Evolutionary conservation across 2,329 filamentous ascomycete species (phyloP).

Genomic region (Aureobasidium lini): DNA sequence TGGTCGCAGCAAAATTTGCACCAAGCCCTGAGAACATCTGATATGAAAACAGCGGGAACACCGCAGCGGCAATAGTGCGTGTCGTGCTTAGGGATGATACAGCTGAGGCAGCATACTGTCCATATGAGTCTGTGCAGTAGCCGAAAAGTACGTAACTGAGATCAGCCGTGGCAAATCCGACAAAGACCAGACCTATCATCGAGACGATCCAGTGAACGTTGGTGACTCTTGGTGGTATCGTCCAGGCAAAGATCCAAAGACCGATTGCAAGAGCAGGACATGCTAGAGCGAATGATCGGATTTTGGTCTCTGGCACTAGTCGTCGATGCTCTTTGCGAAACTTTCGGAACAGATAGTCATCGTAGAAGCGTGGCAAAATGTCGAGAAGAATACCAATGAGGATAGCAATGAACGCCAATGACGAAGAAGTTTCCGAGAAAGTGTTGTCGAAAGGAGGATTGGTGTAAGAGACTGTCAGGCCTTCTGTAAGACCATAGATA

Average conservation of each 20-base stretch:
- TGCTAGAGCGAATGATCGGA: constrained; percentile 35
- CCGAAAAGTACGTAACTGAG: constrained; percentile 32
- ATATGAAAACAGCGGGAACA: constrained; percentile 31
- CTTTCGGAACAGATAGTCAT: constrained; percentile 26
- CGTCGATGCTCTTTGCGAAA: constrained; percentile 19
- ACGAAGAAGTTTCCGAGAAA: constrained; percentile 38
- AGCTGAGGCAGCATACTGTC: constrained; percentile 34
- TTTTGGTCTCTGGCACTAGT: constrained; percentile 36
- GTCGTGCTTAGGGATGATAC: constrained; percentile 32
- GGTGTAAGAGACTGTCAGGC: constrained; percentile 18
- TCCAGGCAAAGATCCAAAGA: constrained; percentile 40
- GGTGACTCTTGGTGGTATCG: constrained; percentile 33
- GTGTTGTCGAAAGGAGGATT: constrained; percentile 24
- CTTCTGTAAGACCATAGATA: constrained; percentile 20
- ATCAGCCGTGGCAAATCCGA: constrained; percentile 42
- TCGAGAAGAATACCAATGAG: constrained; percentile 46
- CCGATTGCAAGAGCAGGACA: constrained; percentile 34
- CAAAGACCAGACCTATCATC: constrained; percentile 32
- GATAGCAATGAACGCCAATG: constrained; percentile 49
- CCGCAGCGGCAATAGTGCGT: constrained; percentile 28
- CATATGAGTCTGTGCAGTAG: constrained; percentile 36
- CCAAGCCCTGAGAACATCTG: constrained; percentile 12
- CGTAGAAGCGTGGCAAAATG: constrained; percentile 34
- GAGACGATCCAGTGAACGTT: constrained; percentile 34
- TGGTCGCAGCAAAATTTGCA: constrained; percentile 9